Evolutionary conservation across 2,329 filamentous ascomycete species (phyloP).

Genomic region (Nothophoma quercina): DNA sequence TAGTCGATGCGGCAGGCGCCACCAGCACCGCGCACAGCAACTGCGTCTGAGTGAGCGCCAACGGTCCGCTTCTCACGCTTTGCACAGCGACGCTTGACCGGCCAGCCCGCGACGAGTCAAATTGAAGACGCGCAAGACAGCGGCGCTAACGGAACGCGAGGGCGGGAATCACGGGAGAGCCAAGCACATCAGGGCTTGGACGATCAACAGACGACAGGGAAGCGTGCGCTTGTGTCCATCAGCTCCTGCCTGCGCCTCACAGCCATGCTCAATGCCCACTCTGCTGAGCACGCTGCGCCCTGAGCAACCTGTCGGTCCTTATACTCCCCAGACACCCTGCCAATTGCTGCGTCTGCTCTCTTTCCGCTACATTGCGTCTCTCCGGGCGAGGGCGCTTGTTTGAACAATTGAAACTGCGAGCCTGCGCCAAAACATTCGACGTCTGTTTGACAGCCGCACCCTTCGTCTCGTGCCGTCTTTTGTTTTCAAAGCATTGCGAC

Average conservation of each 20-base stretch:
- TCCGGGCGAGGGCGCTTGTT: conserved; percentile 40
- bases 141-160: conserved; percentile 13
- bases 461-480: conserved; percentile 18
- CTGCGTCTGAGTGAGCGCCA: background rate
- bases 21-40: conserved; percentile 6
- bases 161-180: conserved; percentile 15
- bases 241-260: conserved; percentile 24
- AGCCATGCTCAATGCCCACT: conserved; percentile 19
- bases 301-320: conserved; percentile 19
- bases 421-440: conserved; percentile 20
- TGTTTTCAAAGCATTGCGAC: conserved; percentile 4
- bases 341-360: conserved; percentile 18
- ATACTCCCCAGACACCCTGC: conserved; percentile 14
- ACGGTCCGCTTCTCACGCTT: background rate
- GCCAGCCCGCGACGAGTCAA: conserved; percentile 6
- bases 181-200: conserved; percentile 18
- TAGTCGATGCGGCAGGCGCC: conserved; percentile 12
- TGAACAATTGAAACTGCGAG: conserved; percentile 19
- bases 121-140: conserved; percentile 16
- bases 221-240: conserved; percentile 15
- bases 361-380: conserved; percentile 33
- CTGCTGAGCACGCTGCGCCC: conserved; percentile 22
- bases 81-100: background rate
- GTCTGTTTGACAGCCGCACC: conserved; percentile 17
- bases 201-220: conserved; percentile 17